Evolutionary conservation across 768 basidiomycete genomes (phyloP), one percentile per base, ranked within the genome.

Genomic region (Ephemerocybe angulata): DNA sequence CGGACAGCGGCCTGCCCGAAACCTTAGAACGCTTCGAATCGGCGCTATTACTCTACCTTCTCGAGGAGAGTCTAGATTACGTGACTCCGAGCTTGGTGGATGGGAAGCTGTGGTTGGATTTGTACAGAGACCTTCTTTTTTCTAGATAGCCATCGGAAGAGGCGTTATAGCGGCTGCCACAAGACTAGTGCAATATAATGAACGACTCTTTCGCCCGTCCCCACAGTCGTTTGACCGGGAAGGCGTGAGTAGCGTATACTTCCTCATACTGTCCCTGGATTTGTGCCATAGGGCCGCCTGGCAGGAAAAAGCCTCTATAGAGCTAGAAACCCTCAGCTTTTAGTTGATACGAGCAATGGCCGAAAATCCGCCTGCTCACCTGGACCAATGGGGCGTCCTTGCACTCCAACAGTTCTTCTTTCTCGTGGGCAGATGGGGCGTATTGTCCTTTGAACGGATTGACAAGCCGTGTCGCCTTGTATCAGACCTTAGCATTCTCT

Each of bases 41-140:
- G 48, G 48, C 30, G 48, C 19, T 50, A 50, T 50, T 50, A 50
- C 48, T 31, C 48, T 50, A 21, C 48, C 48, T 50, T 50, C 48
- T 50, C 35, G 6, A 19, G 48, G 10, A 29, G 48, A 50, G 13
- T 19, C 35, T 30, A n/a, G 11, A 17, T 50, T 50, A 50, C 48
- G 48, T 50, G 13, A 50, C 15, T 35, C 48, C 48, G 48, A 50
- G 21, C 48, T 50, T 50, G 48, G 48, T 50, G 48, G 48, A 4
- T 50, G 48, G 19, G 48, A 33, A 35, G 48, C 17, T 29, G 24
- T 10, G 30, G 31, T 35, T 22, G 29, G 31, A 50, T 30, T 33
- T 50, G 48, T 33, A 35, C 30, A 50, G 13, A 22, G 48, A 33
- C 30, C 48, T 50, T 50, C 48, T 50, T 35, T 35, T 50, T 50